phyloP scores from a whole-genome alignment of 176 grass and related monocot species.

The Eleusine indica region DNA sequence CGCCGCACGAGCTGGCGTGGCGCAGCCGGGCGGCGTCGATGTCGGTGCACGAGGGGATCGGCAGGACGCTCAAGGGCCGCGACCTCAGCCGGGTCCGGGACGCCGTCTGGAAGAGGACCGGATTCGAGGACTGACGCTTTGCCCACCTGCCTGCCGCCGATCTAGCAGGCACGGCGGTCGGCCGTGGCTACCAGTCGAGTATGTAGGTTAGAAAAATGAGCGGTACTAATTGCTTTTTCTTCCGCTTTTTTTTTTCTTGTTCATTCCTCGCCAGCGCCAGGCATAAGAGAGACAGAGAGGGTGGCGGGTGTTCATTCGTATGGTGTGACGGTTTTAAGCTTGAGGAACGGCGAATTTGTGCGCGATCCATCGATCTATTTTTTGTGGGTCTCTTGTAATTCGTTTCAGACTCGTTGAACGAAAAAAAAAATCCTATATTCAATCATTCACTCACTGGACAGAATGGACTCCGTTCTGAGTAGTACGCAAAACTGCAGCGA shows the following conservation, averaged over 20 bases:
- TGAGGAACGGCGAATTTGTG: constrained; percentile 8
- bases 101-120: constrained; percentile 93
- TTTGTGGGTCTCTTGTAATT: neutral
- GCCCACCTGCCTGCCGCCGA: neutral
- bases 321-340: constrained; percentile 42
- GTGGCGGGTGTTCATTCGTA: constrained; percentile 33
- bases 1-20: constrained; percentile 86
- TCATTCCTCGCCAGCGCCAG: neutral
- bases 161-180: neutral
- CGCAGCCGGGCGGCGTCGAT: constrained; percentile 59
- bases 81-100: constrained; percentile 91
- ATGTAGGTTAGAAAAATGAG: constrained; percentile 20
- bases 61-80: constrained; percentile 89
- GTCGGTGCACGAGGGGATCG: constrained; percentile 93
- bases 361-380: neutral
- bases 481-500: neutral
- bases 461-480: neutral
- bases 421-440: neutral
- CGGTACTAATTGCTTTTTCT: neutral
- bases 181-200: neutral
- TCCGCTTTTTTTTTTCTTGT: neutral
- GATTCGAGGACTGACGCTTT: constrained; percentile 66
- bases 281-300: neutral
- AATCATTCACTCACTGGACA: neutral
- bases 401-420: neutral